Base-by-base conservation (phyloP, 257 asterid species). In the Ajuga chamaepitys region DNA sequence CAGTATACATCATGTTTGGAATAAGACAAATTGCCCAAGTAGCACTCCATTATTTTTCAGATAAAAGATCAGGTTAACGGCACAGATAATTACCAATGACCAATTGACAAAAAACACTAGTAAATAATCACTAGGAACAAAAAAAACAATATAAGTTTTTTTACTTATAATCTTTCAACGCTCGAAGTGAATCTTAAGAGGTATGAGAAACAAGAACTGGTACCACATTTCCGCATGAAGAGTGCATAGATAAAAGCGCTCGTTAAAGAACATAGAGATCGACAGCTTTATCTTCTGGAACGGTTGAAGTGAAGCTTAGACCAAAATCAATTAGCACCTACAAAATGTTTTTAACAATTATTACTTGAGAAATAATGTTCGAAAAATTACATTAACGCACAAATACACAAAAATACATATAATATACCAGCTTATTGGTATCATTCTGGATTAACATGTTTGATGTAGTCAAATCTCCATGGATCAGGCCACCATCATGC, bases 401-500 rank as follows among this genome's bases (percentile, higher is more conserved):
- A 45, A 4, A 40, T 26, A 0, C 45, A 17, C n/a, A n/a, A n/a
- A 45, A 17, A 25, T 18, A 58, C n/a, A 26, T 68, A 59, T 18
- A 40, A 64, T 81, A 42, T 66, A 92, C 98, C 87, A 92, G 81
- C 81, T 89, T 87, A 81, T 89, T 85, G 57, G 88, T 75, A 55
- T 70, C 80, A 24, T 41, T 74, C 24, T 82, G 80, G 26, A 92
- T 62, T 24, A 92, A 73, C 95, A 92, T 87, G 81, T 92, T 92
- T 73, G 98, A 92, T 45, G 98, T 92, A n/a, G 98, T 92, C 81
- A 92, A 79, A 85, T 92, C 98, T 61, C 98, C 97, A 68, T 92
- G 98, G 72, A 92, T 61, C 38, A 92, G 82, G 52, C 97, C 98
- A 71, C 98, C 98, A 67, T 92, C 98, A 40, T 92, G 98, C 54